Evolutionary conservation across 2,329 filamentous ascomycete genomes (phyloP).

Genomic region (Lasiodiplodia theobromae): DNA sequence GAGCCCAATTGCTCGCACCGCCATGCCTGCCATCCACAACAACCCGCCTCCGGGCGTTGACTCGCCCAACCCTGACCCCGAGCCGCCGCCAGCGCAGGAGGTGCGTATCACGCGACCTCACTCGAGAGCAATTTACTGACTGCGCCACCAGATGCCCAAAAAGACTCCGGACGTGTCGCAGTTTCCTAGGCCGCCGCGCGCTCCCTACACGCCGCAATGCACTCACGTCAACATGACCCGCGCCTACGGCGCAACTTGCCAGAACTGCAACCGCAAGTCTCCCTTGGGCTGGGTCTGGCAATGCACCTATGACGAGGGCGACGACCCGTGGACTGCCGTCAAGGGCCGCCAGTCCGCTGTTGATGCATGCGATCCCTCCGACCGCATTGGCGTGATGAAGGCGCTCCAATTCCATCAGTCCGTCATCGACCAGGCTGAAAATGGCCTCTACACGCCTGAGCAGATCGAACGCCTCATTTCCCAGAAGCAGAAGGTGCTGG

Average conservation of each 20-base stretch:
- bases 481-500: conserved; percentile 42
- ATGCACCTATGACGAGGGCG: conserved; percentile 68
- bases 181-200: conserved; percentile 17
- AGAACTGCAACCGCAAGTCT: conserved; percentile 63
- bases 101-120: conserved; percentile 19
- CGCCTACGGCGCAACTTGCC: conserved; percentile 67
- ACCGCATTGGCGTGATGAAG: conserved; percentile 30
- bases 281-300: conserved; percentile 75
- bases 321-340: conserved; percentile 25
- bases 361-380: conserved; percentile 33
- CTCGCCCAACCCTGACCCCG: not conserved
- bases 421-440: conserved; percentile 43
- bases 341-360: not conserved
- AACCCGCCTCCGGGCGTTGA: not conserved
- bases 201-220: conserved; percentile 51
- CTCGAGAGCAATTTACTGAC: conserved; percentile 18
- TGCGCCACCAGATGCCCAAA: not conserved
- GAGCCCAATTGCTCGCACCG: not conserved
- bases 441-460: conserved; percentile 42
- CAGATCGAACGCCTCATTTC: conserved; percentile 43
- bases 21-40: not conserved
- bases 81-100: conserved; percentile 10
- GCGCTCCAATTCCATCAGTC: conserved; percentile 42
- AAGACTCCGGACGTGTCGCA: conserved; percentile 14
- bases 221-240: conserved; percentile 74